Base-by-base conservation (phyloP, 2,329 filamentous ascomycete genomes). In the Botrytis squamosa region DNA sequence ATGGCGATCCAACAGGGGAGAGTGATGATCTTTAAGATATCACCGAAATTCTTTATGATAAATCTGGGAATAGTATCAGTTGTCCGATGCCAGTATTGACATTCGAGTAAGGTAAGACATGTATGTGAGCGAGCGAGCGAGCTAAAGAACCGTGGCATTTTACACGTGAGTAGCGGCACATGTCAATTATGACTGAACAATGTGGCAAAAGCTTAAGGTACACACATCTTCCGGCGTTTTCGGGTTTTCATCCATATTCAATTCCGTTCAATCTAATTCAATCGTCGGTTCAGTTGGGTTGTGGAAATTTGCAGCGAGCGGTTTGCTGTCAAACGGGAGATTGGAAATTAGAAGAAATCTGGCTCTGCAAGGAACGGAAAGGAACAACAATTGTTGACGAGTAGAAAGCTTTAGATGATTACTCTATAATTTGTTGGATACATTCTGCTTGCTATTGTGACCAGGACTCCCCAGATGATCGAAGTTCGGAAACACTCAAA, bases 41-140 rank as follows among this genome's bases (percentile, higher is more conserved):
- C 38, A 18, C 14, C 38, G 25, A 44, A 64, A 22, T 42, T 9
- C 25, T 42, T n/a, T n/a, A 5, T 42, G 38, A 29, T 64, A 12
- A 25, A 64, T 29, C 16, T 42, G 62, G 14, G 38, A 64, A 64
- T 64, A n/a, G 38, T 29, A 18, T 44, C 38, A 64, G 10, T 38
- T 64, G 25, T 18, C 36, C 60, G 36, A 40, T 25, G 25, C 22
- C 22, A 42, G 29, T 18, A 9, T 63, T 40, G 60, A 63, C n/a
- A 55, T 16, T 62, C 36, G 59, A 42, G 60, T 42, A 63, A 63
- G 38, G 60, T 63, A 42, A 63, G 60, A 63, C 25, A 63, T 25
- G 8, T 18, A 36, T 25, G 59, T 7, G 36, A 62, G 36, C 33
- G 38, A 40, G 25, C 36, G 36, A 52, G 12, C 25, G 49, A 52